Base-by-base conservation (phyloP, 106 monocot genomes). In the Phalaenopsis aphrodite region DNA sequence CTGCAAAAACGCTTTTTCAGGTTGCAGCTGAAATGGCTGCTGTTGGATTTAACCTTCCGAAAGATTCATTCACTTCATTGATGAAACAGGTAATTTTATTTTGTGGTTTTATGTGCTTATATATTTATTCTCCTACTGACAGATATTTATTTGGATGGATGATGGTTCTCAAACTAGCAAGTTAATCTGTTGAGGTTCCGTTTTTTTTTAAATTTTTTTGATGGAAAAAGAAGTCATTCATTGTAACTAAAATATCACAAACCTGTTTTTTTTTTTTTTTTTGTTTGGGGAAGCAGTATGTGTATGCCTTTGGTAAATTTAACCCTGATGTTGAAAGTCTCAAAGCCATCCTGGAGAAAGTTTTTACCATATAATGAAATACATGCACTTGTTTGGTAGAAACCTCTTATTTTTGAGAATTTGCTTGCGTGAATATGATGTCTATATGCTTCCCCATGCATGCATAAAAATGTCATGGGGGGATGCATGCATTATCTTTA, bases 1-100 rank as follows among this genome's bases (percentile, higher is more conserved):
- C 43, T 76, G 42, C 16, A 52, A 37, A 52, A 76, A 23, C 41
- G 45, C 68, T 81, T 76, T 16, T 55, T 19, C 80, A 95, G 96
- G 88, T 82, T 87, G 94, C 94, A 86, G 94, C 96, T 57, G 92
- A 97, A 85, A 97, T 97, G 96, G 90, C 94, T 83, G 92, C 96
- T 79, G 85, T 92, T 78, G 96, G 96, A 55, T 97, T 97, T 92
- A 94, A 94, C 69, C 83, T 97, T 83, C 74, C 85, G 23, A 94
- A 90, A 81, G 87, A 92, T 88, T 86, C 94, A 36, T 97, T 97
- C 67, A 97, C 96, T 45, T 92, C 96, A 75, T 86, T 97, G 55
- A 97, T 97, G 96, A 90, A 97, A 75, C 86, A 92, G 94, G 96
- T 97, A 84, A 78, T 57, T 45, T 43, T 42, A n/a, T 43, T 42